Evolutionary conservation across 352 stramenopile genomes (phyloP), one percentile per base, ranked within the genome.

Genomic region (Phytophthora europaea): DNA sequence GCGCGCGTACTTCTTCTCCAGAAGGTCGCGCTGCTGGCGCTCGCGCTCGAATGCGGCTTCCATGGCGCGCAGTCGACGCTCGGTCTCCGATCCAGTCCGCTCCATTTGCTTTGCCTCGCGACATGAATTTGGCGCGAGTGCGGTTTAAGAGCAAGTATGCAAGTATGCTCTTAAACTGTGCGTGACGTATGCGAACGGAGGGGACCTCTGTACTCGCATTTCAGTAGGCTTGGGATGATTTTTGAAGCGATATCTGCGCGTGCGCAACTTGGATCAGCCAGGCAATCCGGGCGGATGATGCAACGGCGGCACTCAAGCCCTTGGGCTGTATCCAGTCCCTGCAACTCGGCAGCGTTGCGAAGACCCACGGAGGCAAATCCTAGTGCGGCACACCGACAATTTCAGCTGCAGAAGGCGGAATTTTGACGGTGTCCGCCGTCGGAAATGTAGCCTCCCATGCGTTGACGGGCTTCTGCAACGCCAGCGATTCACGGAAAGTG

Each of bases 1-100:
- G 2, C 81, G 81, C 50, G 77, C 74, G 57, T 94, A 94, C 69
- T 94, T 94, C 65, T 88, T 86, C 62, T 92, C 80, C 16, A 92
- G 59, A 26, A 80, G 43, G 36, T 89, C 79, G 51, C 85, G 80
- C 51, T 88, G 82, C 43, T 76, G 70, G 3, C 79, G 73, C 77
- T 92, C 84, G 20, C 79, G 72, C 53, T 82, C 61, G 50, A 86
- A 89, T 31, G 81, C 78, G 4, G 56, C 65, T 61, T 90, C 82
- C 18, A 92, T 82, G 31, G 72, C 74, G 36, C 67, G 73, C 38
- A 92, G 34, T 22, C 70, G 68, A 18, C 65, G 72, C 67, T 83
- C 78, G 0, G 54, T 67, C 28, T 72, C 63, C 36, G 65, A 70
- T 66, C 50, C 47, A 38, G 16, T 68, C 15, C 51, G 51, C 10